Conservation (phyloP, 495 filamentous ascomycete genomes). For the Aspergillus cavernicola region DNA sequence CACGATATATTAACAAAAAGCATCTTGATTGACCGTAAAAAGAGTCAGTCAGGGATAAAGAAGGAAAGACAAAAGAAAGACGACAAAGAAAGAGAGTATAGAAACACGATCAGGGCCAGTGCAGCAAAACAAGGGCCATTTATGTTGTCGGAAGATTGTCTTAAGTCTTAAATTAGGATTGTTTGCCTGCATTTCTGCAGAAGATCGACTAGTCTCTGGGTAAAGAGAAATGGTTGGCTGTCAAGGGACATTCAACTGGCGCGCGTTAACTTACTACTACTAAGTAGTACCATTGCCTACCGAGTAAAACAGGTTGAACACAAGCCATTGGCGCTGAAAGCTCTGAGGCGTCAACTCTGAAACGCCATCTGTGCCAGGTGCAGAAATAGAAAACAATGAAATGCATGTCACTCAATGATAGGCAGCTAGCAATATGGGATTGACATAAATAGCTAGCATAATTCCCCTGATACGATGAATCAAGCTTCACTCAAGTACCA, state of each 20-base stretch:
- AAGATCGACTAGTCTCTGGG: not conserved
- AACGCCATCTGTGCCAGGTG: not conserved
- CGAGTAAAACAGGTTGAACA: too few species aligned
- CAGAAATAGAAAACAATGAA: slow-evolving; percentile 1
- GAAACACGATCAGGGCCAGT: not conserved
- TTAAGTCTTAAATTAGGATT: not conserved
- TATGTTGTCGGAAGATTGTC: not conserved
- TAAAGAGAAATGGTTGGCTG: slow-evolving; percentile 6
- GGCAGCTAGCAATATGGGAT: not conserved
- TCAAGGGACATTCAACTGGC: slow-evolving; percentile 4
- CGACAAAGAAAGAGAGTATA: not conserved
- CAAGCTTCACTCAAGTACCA: not conserved
- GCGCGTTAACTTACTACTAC: too few species aligned
- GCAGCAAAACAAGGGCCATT: not conserved
- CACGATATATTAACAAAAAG: not conserved
- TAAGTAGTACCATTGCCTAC: too few species aligned
- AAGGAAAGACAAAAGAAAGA: slow-evolving; percentile 4
- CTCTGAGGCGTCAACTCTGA: slow-evolving; percentile 7
- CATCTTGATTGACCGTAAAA: not conserved
- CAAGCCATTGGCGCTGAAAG: too few species aligned
- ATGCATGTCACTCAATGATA: not conserved
- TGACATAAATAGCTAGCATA: not conserved
- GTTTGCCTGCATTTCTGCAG: not conserved
- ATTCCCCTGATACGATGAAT: not conserved
- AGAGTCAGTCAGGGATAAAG: not conserved